Conservation (phyloP, 106 monocot species). For the Apostasia ramifera region DNA sequence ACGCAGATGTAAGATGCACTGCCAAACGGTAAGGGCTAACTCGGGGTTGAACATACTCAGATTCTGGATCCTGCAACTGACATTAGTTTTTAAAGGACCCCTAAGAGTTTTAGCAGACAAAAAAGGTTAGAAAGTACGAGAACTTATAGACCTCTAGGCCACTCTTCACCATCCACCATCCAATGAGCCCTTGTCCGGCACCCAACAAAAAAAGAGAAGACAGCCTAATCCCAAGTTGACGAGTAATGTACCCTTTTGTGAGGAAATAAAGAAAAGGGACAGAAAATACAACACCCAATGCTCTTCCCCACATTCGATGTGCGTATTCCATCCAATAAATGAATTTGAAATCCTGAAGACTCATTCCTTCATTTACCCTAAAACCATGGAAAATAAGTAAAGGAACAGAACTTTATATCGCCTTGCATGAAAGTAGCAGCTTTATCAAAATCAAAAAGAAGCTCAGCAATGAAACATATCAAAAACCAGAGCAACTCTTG, state of each 20-base stretch:
- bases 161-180: constrained; percentile 99
- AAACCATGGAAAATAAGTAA: neutral
- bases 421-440: neutral
- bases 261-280: constrained; percentile 82
- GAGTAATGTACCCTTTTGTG: constrained; percentile 79
- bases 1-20: constrained; percentile 92
- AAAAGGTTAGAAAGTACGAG: too few species aligned
- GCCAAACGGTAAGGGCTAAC: constrained; percentile 96
- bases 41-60: constrained; percentile 96
- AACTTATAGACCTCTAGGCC: constrained; percentile 64
- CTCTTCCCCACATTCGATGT: constrained; percentile 99
- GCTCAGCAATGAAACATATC: neutral
- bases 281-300: constrained; percentile 76
- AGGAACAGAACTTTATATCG: neutral
- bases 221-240: constrained; percentile 71
- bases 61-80: constrained; percentile 61
- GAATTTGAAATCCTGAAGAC: constrained; percentile 88
- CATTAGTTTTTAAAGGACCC: too few species aligned
- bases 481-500: too few species aligned
- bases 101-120: too few species aligned
- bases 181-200: constrained; percentile 84
- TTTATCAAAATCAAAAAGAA: neutral
- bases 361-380: constrained; percentile 96
- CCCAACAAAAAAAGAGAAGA: constrained; percentile 87
- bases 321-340: constrained; percentile 99